Conservation (phyloP, 495 filamentous ascomycete genomes). For the Eremomyces bilateralis region DNA sequence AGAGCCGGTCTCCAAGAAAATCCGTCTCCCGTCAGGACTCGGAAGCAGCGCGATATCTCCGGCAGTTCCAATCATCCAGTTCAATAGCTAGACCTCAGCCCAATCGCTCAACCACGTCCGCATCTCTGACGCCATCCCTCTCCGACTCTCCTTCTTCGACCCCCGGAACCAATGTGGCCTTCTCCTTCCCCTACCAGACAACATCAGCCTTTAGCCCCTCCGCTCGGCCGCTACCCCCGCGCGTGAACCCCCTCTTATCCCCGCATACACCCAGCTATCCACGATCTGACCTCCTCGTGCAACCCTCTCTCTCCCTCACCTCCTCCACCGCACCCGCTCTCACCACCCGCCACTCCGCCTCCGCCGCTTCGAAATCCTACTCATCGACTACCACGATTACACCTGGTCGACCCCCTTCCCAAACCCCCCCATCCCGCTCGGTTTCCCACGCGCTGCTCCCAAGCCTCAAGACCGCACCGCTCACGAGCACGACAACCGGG, state of each 20-base stretch:
- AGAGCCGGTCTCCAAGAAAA: background rate
- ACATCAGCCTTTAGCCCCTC: no score
- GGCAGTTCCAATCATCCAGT: conserved; percentile 13
- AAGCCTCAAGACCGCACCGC: background rate
- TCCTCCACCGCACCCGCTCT: background rate
- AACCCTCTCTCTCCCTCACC: conserved; percentile 14
- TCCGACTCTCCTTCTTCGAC: no score
- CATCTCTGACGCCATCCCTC: no score
- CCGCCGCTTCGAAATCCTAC: background rate
- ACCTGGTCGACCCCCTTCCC: background rate
- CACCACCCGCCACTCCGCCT: background rate
- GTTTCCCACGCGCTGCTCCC: background rate
- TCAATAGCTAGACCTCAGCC: conserved; percentile 3
- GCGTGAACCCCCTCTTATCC: conserved; percentile 6
- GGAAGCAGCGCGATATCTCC: conserved; percentile 14
- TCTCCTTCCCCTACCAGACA: no score
- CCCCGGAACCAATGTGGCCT: no score
- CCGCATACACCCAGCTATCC: conserved; percentile 10
- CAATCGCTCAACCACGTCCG: no score
- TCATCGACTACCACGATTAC: background rate
- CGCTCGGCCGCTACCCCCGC: no score
- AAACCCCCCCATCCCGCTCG: background rate
- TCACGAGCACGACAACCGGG: background rate
- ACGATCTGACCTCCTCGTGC: conserved; percentile 8
- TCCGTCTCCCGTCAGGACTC: conserved; percentile 3